Conservation (phyloP, 2,329 filamentous ascomycete species). For the Calonectria crousiana region DNA sequence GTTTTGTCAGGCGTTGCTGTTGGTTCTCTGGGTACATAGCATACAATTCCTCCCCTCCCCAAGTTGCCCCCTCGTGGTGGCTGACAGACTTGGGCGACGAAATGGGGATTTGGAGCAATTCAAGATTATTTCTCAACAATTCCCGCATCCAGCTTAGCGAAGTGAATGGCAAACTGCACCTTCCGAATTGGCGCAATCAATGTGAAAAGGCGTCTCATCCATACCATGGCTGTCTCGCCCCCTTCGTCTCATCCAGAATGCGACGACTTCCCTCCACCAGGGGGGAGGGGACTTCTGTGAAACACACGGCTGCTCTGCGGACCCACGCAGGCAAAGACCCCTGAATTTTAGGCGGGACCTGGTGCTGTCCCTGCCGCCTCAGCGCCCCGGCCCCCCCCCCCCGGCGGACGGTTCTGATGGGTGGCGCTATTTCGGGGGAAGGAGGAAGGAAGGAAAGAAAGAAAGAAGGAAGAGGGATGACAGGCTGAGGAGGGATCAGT, state of each 20-base stretch:
- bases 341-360: slow-evolving; percentile 1
- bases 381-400: not conserved
- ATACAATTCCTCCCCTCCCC: not conserved
- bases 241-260: not conserved
- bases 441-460: too few relatives aligned
- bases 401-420: not conserved
- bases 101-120: not conserved
- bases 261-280: not conserved
- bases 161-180: not conserved
- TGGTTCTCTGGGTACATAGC: not conserved
- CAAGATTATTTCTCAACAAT: not conserved
- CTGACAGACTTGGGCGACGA: not conserved
- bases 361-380: not conserved
- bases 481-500: not conserved
- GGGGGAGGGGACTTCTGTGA: not conserved
- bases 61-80: not conserved
- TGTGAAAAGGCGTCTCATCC: not conserved
- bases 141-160: not conserved
- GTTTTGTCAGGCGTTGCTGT: not conserved
- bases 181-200: not conserved
- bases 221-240: not conserved
- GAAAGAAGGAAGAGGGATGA: not conserved
- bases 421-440: slow-evolving; percentile 15
- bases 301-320: not conserved
- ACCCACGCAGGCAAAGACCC: slow-evolving; percentile 4